Conservation (phyloP, 2,329 filamentous ascomycete genomes). For the Botrytis byssoidea region DNA sequence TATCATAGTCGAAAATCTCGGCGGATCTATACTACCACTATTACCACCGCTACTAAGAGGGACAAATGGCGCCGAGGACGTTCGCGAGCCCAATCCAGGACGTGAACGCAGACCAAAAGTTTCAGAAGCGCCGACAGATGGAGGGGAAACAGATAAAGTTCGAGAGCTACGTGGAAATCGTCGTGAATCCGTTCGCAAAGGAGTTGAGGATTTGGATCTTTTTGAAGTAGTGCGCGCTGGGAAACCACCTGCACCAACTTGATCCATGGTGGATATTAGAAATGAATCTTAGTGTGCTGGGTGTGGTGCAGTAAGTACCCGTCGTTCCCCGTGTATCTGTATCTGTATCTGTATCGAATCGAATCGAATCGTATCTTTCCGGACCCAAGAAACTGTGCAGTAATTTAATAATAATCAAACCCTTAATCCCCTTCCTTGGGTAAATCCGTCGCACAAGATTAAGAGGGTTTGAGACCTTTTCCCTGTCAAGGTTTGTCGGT, state of each 20-base stretch:
- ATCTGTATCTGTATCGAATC: not conserved
- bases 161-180: constrained; percentile 15
- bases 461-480: constrained; percentile 19
- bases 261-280: constrained; percentile 25
- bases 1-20: constrained; percentile 7
- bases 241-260: constrained; percentile 17
- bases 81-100: constrained; percentile 19
- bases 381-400: not conserved
- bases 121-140: constrained; percentile 12
- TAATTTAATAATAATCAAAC: not conserved
- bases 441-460: constrained; percentile 5
- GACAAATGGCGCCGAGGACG: constrained; percentile 20
- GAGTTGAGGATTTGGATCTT: constrained; percentile 18
- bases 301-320: constrained; percentile 4
- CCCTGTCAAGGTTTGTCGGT: constrained; percentile 26
- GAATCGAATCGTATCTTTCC: constrained; percentile 1
- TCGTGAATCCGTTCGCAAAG: constrained; percentile 17
- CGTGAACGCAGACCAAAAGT: constrained; percentile 13
- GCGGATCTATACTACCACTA: not conserved
- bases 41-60: not conserved
- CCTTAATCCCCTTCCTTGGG: constrained; percentile 9
- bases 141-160: constrained; percentile 19
- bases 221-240: constrained; percentile 19
- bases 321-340: not conserved
- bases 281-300: constrained; percentile 3